Conservation (phyloP, 2,329 filamentous ascomycete species). For the Colletotrichum sp. region DNA sequence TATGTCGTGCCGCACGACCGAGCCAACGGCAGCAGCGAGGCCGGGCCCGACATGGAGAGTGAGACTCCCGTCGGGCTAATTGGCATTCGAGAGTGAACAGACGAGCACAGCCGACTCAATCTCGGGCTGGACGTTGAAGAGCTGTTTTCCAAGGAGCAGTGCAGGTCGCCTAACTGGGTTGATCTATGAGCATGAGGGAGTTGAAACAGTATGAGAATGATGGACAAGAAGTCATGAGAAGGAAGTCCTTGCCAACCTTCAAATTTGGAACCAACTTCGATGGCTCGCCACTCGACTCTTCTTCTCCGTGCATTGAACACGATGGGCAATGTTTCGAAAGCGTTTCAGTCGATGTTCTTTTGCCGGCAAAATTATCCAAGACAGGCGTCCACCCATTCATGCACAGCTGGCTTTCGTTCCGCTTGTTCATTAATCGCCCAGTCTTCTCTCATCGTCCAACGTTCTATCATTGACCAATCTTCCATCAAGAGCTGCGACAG, state of each 20-base stretch:
- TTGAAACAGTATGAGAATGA: no score
- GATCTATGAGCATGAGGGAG: conserved; percentile 27
- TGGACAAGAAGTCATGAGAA: no score
- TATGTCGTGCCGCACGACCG: conserved; percentile 43
- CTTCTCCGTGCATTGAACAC: not conserved
- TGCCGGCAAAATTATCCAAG: not conserved
- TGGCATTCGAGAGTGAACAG: conserved; percentile 60
- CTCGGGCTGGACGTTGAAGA: conserved; percentile 54
- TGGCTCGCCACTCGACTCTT: not conserved
- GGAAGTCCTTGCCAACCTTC: no score
- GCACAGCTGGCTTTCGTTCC: not conserved
- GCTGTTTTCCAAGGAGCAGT: conserved; percentile 36
- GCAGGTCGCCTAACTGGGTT: conserved; percentile 45
- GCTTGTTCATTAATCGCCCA: not conserved
- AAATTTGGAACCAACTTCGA: not conserved
- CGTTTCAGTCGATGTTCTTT: not conserved
- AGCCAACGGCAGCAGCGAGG: conserved; percentile 32
- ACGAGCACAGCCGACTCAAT: conserved; percentile 51
- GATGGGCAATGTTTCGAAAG: not conserved
- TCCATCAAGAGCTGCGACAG: not conserved
- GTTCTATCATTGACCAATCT: not conserved
- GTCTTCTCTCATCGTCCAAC: not conserved
- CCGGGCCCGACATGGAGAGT: conserved; percentile 35
- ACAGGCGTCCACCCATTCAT: not conserved
- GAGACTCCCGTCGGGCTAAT: conserved; percentile 59